Percentiles rank a stretch among this genome's conserved stretches.
phyloP scores from a whole-genome alignment of 2,329 filamentous ascomycete genomes.

The Cladosporium cucumerinum region DNA sequence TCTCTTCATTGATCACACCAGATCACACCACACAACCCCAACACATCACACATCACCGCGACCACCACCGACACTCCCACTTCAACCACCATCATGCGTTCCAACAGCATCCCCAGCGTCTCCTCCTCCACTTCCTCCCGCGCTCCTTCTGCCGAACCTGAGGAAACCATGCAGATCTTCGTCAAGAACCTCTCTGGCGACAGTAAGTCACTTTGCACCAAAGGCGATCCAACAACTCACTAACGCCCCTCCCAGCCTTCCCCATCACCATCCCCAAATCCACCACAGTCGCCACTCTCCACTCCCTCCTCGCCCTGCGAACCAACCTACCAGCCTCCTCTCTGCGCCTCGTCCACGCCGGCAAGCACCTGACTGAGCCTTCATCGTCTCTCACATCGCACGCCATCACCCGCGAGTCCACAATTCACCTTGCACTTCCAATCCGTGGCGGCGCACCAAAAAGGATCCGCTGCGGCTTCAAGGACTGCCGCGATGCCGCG shows the following conservation, averaged over 20 bases:
- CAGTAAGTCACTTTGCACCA: conserved; percentile 44
- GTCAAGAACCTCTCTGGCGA: conserved; percentile 57
- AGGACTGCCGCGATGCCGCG: conserved; percentile 81
- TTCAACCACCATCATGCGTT: conserved; percentile 36
- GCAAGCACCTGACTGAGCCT: conserved; percentile 51
- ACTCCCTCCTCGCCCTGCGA: conserved; percentile 55
- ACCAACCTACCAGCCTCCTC: conserved; percentile 51
- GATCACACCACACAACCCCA: background rate
- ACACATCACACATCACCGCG: background rate
- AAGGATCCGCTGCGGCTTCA: conserved; percentile 82
- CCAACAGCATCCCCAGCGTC: conserved; percentile 43
- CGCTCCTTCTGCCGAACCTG: conserved; percentile 41
- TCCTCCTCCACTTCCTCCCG: conserved; percentile 38
- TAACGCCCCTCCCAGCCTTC: conserved; percentile 46
- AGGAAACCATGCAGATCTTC: conserved; percentile 59
- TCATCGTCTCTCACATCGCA: conserved; percentile 45
- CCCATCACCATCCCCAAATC: conserved; percentile 53
- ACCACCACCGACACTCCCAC: background rate
- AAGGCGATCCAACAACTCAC: conserved; percentile 1
- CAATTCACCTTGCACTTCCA: conserved; percentile 54
- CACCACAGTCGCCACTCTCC: conserved; percentile 55
- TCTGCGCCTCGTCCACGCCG: conserved; percentile 57
- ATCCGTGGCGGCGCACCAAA: conserved; percentile 62
- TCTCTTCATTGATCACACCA: background rate
- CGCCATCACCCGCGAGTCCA: conserved; percentile 49